Evolutionary conservation across 371 early-diverging fungal species (phyloP), one percentile per base, ranked within the genome.

Genomic region (Mortierella sp.): DNA sequence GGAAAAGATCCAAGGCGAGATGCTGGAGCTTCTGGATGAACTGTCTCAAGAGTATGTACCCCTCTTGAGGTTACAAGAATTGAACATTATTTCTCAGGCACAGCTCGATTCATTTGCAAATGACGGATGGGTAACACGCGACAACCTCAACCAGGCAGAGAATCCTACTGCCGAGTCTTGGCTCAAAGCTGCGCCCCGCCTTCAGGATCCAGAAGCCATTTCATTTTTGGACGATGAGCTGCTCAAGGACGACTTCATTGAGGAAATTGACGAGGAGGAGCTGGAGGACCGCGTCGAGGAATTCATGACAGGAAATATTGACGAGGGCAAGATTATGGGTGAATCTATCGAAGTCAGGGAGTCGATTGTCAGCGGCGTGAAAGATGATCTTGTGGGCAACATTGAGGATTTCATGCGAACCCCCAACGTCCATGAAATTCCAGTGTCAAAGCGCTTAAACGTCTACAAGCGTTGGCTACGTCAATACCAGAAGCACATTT

Each of bases 391-490:
- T 10, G 52, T 78, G 2, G 64, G 68, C 1, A 73, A 68, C 28
- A 31, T 72, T 2, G 19, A 17, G 8, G 40, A 50, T 7, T 77
- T 43, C 31, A 9, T 62, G 31, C 17, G 27, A 1, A 53, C 60
- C 10, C 71, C 79, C 2, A 84, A 88, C 63, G 82, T 90, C 1
- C 84, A 83, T 22, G 64, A 80, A 45, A 86, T 88, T 80, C 86
- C 90, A 0, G 43, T 76, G 2, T 31, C 80, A 13, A 88, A 85
- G 43, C 83, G 89, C 4, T 56, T 84, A 22, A 73, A 80, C 9
- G 83, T 89, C 0, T 85, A 89, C 50, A 82, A 83, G 48, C 47
- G 70, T 1, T 91, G 92, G 92, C 63, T 78, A n/a, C 71, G 80
- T 21, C 41, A 65, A 37, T 73, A 80, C 49, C 79, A 81, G 25